Evolutionary conservation across 2,329 filamentous ascomycete genomes (phyloP).

Genomic region (Pleomassaria siparia): DNA sequence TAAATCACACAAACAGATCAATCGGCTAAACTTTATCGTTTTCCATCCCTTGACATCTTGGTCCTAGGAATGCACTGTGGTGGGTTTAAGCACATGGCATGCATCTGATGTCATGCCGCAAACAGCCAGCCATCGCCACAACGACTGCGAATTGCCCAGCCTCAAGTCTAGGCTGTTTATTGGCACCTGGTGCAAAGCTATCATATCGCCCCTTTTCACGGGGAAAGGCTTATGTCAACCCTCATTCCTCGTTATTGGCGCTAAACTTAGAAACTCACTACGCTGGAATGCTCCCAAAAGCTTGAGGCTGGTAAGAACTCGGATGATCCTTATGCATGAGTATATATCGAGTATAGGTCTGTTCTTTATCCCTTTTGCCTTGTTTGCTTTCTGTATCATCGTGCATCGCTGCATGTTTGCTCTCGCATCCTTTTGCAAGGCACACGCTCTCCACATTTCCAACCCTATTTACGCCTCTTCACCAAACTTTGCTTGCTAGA

Average conservation of each 20-base stretch:
- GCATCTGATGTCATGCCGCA: constrained; percentile 26
- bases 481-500: constrained; percentile 10
- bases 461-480: constrained; percentile 19
- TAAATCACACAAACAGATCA: background rate
- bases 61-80: constrained; percentile 19
- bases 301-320: constrained; percentile 38
- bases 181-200: constrained; percentile 21
- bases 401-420: constrained; percentile 25
- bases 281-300: constrained; percentile 33
- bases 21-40: background rate
- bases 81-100: constrained; percentile 7
- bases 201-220: constrained; percentile 22
- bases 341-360: constrained; percentile 42
- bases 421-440: constrained; percentile 28
- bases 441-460: constrained; percentile 21
- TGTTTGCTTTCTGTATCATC: constrained; percentile 39
- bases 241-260: constrained; percentile 34
- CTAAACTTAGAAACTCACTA: constrained; percentile 37
- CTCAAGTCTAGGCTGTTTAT: constrained; percentile 23
- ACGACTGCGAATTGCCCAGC: constrained; percentile 25
- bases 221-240: constrained; percentile 28
- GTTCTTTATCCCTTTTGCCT: constrained; percentile 31
- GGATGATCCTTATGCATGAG: constrained; percentile 19
- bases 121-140: constrained; percentile 15
- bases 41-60: background rate